A percentile compares a stretch with the other conserved stretches of the same genome.
These are phyloP conservation scores for Moesziomyces sp. DNA, from an alignment of 1,284 basidiomycete genomes.

Conservation along the genomic window DNA sequence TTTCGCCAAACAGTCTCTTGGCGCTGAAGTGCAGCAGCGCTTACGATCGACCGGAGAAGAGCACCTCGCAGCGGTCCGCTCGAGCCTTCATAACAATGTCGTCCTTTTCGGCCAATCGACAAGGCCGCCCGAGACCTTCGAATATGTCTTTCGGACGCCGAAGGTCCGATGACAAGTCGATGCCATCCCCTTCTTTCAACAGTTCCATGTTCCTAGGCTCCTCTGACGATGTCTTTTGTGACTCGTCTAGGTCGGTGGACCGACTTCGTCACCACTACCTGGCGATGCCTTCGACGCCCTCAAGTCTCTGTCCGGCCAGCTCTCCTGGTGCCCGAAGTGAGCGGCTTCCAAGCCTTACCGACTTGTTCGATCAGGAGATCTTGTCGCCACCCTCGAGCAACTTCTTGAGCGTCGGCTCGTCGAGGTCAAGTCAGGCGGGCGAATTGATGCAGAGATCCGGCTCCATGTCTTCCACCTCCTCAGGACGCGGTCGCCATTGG, in stretches of 20 bases:
- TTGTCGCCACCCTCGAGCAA: conserved; percentile 31
- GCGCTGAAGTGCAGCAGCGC: too few relatives aligned
- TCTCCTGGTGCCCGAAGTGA: conserved; percentile 19
- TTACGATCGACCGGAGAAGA: too few relatives aligned
- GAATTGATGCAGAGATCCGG: conserved; percentile 17
- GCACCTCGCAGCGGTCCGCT: too few relatives aligned
- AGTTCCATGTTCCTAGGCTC: conserved; percentile 43
- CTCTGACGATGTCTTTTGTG: conserved; percentile 42
- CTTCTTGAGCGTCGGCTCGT: conserved; percentile 7
- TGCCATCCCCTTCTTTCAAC: conserved; percentile 50
- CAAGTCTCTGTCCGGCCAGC: conserved; percentile 22
- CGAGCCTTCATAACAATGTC: conserved; percentile 5
- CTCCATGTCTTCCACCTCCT: conserved; percentile 31
- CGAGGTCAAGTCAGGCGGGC: conserved; percentile 11
- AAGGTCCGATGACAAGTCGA: conserved; percentile 32
- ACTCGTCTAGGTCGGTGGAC: conserved; percentile 27
- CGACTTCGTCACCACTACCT: conserved; percentile 33
- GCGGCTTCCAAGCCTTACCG: conserved; percentile 34
- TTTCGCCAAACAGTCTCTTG: too few relatives aligned
- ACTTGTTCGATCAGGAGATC: conserved; percentile 38
- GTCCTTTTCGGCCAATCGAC: conserved; percentile 37
- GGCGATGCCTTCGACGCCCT: conserved; percentile 26
- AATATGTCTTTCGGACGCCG: conserved; percentile 29
- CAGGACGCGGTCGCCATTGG: conserved; percentile 16
- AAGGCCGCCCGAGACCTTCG: conserved; percentile 33